A percentile compares a stretch with the other conserved stretches of the same genome.
Evolutionary conservation across 805 yeast genomes (phyloP).

Genomic region (Saturnispora quitensis): DNA sequence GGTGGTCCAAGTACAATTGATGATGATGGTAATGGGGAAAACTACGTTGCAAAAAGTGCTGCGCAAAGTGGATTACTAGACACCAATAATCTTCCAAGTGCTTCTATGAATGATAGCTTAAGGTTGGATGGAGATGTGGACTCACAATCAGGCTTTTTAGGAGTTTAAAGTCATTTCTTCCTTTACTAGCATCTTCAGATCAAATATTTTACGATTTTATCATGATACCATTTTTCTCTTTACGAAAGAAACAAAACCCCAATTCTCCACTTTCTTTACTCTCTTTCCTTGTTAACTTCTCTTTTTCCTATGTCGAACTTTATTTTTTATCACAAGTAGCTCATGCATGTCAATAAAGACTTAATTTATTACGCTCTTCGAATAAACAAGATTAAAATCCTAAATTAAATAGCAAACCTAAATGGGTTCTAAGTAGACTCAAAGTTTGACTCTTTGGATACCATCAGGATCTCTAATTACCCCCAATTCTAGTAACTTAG

Average conservation of each 20-base stretch:
- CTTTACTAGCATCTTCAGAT: background rate
- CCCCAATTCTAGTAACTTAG: conserved; percentile 46
- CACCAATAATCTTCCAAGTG: conserved; percentile 49
- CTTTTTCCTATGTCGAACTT: background rate
- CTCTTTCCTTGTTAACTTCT: background rate
- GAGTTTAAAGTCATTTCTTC: conserved; percentile 9
- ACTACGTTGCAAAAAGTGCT: conserved; percentile 36
- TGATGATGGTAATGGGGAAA: conserved; percentile 26
- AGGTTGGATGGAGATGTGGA: conserved; percentile 35
- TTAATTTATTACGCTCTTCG: background rate
- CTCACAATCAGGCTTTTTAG: conserved; percentile 31
- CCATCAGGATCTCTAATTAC: conserved; percentile 29
- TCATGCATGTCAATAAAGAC: background rate
- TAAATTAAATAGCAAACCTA: background rate
- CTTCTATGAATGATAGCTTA: conserved; percentile 33
- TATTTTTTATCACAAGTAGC: background rate
- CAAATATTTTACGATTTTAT: background rate
- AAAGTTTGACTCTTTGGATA: conserved; percentile 23
- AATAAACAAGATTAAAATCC: background rate
- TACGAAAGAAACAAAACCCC: background rate
- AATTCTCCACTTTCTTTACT: background rate
- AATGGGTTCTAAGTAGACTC: background rate
- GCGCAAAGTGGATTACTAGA: conserved; percentile 40
- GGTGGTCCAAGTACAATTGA: conserved; percentile 48
- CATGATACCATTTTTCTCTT: background rate